Evolutionary conservation across 176 grass and related monocot species (phyloP), one percentile per base, ranked within the genome.

Genomic region (barley (Hordeum vulgare)): DNA sequence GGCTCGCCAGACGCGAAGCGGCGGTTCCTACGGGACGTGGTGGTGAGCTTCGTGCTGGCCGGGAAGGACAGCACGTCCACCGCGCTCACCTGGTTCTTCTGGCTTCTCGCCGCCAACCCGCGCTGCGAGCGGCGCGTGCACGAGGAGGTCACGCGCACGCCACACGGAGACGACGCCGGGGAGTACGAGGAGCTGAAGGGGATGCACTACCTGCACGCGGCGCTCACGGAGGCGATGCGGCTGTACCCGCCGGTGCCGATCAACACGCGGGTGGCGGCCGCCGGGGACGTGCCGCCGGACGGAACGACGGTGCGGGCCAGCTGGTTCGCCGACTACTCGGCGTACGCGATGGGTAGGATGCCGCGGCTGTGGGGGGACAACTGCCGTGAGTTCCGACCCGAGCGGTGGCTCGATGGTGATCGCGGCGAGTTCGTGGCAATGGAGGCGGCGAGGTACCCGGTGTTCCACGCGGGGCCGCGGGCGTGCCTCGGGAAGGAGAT

Each of bases 201-300:
- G 69, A 84, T 87, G 94, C 76, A 82, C 59, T 93, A 96, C 77
- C 81, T 96, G 31, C 88, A 89, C 64, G 94, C 94, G 0, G 85
- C 86, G 11, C 74, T 96, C 76, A 90, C 88, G 31, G 94, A 96
- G 81, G 61, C 90, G 58, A 89, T 93, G 83, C 76, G 94, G 63
- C 69, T 96, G 77, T 93, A 96, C 86, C 94, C 94, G 62, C 93
- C 93, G 74, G 79, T 95, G 59, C 87, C 93, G 20, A 85, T 95
- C 70, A 81, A 95, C 88, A 36, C 90, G 51, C 64, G 82, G 0
- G 83, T 85, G 79, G 87, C 87, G 3, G 71, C n/a, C 7, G 87
- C 59, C 1, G 82, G 20, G 18, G 87, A 95, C 86, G 82, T 90
- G 63, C 82, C 92, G 9, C 93, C 93, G 3, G 88, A 96, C 64